phyloP scores from a whole-genome alignment of 164 flowering plant species.

The Magnolia officinalis region DNA sequence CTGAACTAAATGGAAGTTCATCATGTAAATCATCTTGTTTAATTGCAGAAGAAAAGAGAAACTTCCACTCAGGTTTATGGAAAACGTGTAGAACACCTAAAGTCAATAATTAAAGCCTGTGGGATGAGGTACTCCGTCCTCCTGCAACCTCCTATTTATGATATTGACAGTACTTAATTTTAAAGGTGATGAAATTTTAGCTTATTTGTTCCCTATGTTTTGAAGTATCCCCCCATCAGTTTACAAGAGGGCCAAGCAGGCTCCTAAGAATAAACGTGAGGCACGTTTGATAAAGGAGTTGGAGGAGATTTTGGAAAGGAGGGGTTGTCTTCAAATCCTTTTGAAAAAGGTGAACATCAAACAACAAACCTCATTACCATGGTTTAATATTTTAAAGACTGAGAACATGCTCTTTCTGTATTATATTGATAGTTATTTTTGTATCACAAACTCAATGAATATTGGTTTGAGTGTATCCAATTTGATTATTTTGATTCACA shows the following conservation, averaged over 20 bases:
- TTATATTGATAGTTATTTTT: too few species aligned
- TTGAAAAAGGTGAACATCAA: conserved; percentile 71
- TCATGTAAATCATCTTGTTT: conserved; percentile 8
- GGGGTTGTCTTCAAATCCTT: conserved; percentile 76
- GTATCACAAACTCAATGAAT: too few species aligned
- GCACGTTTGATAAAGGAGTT: conserved; percentile 62
- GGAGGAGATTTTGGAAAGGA: conserved; percentile 69
- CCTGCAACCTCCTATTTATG: not conserved
- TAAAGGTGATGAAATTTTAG: not conserved
- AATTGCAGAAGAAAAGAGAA: conserved; percentile 56
- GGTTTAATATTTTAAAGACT: not conserved
- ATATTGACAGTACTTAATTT: not conserved
- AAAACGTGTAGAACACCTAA: conserved; percentile 79
- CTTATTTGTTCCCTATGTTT: conserved; percentile 1
- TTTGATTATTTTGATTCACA: too few species aligned
- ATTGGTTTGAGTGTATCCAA: too few species aligned
- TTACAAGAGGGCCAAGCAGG: conserved; percentile 86
- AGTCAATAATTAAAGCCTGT: conserved; percentile 78
- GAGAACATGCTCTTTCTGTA: too few species aligned
- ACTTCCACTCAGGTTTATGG: conserved; percentile 58
- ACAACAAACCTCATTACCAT: not conserved
- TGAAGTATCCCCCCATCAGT: conserved; percentile 75
- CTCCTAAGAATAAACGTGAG: conserved; percentile 79
- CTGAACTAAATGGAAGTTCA: not conserved
- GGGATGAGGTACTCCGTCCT: conserved; percentile 63